phyloP scores from a whole-genome alignment of 2,329 filamentous ascomycete species.

The Diaporthe sp. region DNA sequence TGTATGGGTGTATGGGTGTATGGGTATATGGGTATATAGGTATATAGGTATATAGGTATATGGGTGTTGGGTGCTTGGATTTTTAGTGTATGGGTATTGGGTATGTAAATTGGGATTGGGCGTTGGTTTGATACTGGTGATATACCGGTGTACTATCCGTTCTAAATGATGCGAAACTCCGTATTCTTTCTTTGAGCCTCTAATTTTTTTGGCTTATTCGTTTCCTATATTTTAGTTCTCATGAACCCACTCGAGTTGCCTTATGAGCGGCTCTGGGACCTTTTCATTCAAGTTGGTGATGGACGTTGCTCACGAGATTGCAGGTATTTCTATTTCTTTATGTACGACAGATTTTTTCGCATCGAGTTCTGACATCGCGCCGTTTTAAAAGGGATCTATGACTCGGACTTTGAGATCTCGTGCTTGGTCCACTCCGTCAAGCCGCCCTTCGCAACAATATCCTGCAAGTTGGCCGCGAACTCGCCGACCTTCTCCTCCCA shows the following conservation, averaged over 20 bases:
- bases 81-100: no score
- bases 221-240: not conserved
- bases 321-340: not conserved
- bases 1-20: no score
- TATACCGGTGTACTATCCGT: no score
- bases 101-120: no score
- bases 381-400: slow-evolving; percentile 6
- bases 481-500: slow-evolving; percentile 47
- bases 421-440: slow-evolving; percentile 43
- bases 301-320: not conserved
- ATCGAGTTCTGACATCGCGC: not conserved
- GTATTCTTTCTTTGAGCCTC: no score
- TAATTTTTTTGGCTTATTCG: not conserved
- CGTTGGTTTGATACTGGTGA: no score
- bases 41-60: no score
- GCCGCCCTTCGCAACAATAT: slow-evolving; percentile 44
- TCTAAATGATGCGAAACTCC: no score
- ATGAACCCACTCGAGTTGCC: not conserved
- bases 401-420: slow-evolving; percentile 21
- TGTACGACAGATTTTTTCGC: not conserved
- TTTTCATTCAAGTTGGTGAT: not conserved
- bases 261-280: no score
- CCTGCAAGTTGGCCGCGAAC: slow-evolving; percentile 44
- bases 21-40: no score
- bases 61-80: no score